These are phyloP conservation scores for Creolimax fragrantissima DNA, from an alignment of 78 protist species.

Conservation along the genomic window DNA sequence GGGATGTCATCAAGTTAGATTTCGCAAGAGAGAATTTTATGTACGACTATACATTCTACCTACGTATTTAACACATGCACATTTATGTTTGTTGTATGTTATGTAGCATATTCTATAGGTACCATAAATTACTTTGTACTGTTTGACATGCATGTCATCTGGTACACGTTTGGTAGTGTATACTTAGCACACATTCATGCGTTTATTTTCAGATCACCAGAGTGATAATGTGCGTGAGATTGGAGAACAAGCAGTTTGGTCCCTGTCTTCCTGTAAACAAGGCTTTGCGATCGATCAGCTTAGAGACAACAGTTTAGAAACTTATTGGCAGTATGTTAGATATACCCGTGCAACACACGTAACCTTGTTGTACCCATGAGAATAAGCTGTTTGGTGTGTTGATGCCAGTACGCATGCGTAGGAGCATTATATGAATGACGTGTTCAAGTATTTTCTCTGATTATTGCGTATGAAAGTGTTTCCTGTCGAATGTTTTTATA, in stretches of 20 bases:
- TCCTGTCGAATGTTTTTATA: not conserved
- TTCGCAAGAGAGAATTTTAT: too few species aligned
- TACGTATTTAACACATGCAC: too few species aligned
- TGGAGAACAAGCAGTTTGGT: slow-evolving; percentile 50
- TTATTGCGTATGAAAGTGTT: not conserved
- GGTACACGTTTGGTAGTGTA: too few species aligned
- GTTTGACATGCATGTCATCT: too few species aligned
- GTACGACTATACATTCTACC: too few species aligned
- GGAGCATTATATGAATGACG: not conserved
- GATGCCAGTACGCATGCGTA: not conserved
- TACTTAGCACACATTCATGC: too few species aligned
- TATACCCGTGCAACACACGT: not conserved
- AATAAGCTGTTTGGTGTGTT: too few species aligned
- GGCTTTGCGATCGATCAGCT: slow-evolving; percentile 66
- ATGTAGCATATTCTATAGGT: too few species aligned
- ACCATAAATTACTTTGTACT: too few species aligned
- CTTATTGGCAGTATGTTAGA: slow-evolving; percentile 59
- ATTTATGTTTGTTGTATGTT: too few species aligned
- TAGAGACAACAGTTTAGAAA: slow-evolving; percentile 52
- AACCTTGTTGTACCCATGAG: not conserved
- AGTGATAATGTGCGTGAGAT: slow-evolving; percentile 29
- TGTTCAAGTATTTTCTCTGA: not conserved
- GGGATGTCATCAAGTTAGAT: too few species aligned
- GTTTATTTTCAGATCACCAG: not conserved
- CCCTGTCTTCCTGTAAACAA: slow-evolving; percentile 8